Evolutionary conservation across 1,284 basidiomycete genomes (phyloP).

Genomic region (Rhodofomes roseus): DNA sequence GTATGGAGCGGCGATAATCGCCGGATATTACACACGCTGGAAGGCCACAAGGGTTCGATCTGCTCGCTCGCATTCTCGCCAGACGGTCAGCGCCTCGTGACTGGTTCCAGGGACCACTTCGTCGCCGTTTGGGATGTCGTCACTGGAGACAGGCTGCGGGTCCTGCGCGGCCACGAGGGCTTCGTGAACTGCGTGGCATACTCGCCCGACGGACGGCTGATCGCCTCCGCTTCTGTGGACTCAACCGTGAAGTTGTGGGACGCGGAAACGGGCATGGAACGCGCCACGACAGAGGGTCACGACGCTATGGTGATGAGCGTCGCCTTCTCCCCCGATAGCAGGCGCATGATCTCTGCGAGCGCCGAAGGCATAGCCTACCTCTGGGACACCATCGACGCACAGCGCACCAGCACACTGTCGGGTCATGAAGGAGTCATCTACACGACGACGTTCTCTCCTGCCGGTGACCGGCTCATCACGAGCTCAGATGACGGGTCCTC

Average conservation of each 20-base stretch:
- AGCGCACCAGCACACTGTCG: conserved; percentile 5
- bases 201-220: conserved; percentile 19
- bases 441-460: conserved; percentile 16
- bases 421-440: conserved; percentile 12
- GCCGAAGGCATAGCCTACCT: conserved; percentile 15
- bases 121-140: conserved; percentile 18
- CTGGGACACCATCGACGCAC: conserved; percentile 14
- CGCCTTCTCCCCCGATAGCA: conserved; percentile 19
- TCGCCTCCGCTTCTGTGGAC: conserved; percentile 25
- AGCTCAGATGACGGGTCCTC: conserved; percentile 12
- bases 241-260: conserved; percentile 21
- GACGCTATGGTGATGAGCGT: conserved; percentile 16
- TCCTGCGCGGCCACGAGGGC: conserved; percentile 13
- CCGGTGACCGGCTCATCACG: conserved; percentile 11
- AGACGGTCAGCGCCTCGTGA: conserved; percentile 16
- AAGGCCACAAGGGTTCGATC: conserved; percentile 14
- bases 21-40: conserved; percentile 1
- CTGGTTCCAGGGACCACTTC: conserved; percentile 15
- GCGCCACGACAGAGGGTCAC: conserved; percentile 15
- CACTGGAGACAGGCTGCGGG: conserved; percentile 3
- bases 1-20: conserved; percentile 21
- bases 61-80: conserved; percentile 21
- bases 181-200: conserved; percentile 16
- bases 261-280: conserved; percentile 12
- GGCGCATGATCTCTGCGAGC: conserved; percentile 15